Conservation (phyloP, 73 alveolate genomes). For the Paramecium sonneborni region DNA sequence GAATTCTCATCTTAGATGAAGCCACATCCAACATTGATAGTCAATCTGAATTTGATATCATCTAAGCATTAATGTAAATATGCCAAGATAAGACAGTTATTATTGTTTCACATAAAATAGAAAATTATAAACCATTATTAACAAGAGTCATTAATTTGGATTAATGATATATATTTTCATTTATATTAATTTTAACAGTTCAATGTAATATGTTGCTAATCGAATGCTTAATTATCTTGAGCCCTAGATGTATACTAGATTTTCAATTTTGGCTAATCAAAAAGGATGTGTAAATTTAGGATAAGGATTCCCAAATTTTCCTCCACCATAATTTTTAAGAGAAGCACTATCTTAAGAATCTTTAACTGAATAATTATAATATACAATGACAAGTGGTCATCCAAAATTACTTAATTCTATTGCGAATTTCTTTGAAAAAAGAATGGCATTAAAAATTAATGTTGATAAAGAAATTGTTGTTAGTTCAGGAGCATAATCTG, state of each 20-base stretch:
- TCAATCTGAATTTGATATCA: constrained; percentile 47
- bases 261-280: constrained; percentile 8
- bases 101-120: constrained; percentile 54
- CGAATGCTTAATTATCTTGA: constrained; percentile 4
- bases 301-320: constrained; percentile 63
- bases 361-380: constrained; percentile 43
- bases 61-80: constrained; percentile 36
- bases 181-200: not conserved
- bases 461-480: constrained; percentile 36
- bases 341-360: constrained; percentile 19
- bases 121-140: constrained; percentile 42
- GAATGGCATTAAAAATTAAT: not conserved
- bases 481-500: constrained; percentile 60
- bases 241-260: constrained; percentile 24
- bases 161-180: not conserved
- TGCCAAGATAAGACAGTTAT: constrained; percentile 46
- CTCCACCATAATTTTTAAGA: constrained; percentile 61
- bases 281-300: constrained; percentile 50
- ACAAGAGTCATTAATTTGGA: constrained; percentile 37
- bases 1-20: constrained; percentile 63
- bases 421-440: constrained; percentile 3
- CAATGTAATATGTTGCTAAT: not conserved
- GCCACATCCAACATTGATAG: constrained; percentile 56
- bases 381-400: constrained; percentile 42
- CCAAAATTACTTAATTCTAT: constrained; percentile 40